These are phyloP conservation scores for Whalleya microplaca DNA, from an alignment of 2,329 filamentous ascomycete genomes.

Conservation along the genomic window DNA sequence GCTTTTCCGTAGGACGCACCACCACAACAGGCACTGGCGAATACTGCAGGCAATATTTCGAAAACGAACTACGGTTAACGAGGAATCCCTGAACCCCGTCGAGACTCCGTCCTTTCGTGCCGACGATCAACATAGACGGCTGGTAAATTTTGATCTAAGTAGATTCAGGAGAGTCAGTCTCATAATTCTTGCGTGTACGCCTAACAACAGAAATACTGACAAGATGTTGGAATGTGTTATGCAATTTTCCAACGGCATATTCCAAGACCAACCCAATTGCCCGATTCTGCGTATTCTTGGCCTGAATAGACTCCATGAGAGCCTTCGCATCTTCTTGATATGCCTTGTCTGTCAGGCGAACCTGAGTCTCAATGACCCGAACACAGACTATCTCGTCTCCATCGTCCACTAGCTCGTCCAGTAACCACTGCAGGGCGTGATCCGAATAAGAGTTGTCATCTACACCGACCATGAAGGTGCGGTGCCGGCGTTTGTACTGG, in stretches of 20 bases:
- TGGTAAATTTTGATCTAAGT: constrained; percentile 85
- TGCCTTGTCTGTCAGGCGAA: constrained; percentile 66
- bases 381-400: constrained; percentile 93
- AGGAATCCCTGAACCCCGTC: constrained; percentile 86
- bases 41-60: constrained; percentile 93
- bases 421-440: constrained; percentile 88
- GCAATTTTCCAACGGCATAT: constrained; percentile 85
- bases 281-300: constrained; percentile 77
- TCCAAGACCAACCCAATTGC: constrained; percentile 86
- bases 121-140: constrained; percentile 87
- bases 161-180: constrained; percentile 9
- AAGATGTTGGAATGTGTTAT: constrained; percentile 88
- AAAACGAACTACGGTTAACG: constrained; percentile 78
- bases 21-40: constrained; percentile 93
- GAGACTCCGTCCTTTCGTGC: constrained; percentile 81
- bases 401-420: constrained; percentile 90
- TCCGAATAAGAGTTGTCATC: constrained; percentile 92
- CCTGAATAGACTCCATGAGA: constrained; percentile 75
- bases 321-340: constrained; percentile 78
- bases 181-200: neutral
- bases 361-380: constrained; percentile 82
- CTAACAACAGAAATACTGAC: constrained; percentile 52
- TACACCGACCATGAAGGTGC: constrained; percentile 88
- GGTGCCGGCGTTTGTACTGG: constrained; percentile 75
- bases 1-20: constrained; percentile 83